phyloP scores from a whole-genome alignment of 139 green algal species.

The Picochlorum sp. region DNA sequence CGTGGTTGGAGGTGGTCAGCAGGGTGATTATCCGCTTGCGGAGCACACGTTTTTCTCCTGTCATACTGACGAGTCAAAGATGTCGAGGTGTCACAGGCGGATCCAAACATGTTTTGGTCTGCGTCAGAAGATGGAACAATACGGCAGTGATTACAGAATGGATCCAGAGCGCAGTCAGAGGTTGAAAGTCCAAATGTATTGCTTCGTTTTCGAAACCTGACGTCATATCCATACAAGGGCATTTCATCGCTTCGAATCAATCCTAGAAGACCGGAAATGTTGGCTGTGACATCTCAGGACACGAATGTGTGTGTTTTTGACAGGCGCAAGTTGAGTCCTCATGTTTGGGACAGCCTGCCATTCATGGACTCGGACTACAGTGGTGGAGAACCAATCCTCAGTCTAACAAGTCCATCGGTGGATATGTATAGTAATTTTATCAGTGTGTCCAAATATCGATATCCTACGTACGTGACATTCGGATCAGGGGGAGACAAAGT shows the following conservation, averaged over 20 bases:
- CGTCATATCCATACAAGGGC: not conserved
- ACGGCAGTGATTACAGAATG: slow-evolving; percentile 68
- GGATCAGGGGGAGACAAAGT: slow-evolving; percentile 47
- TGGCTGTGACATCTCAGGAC: slow-evolving; percentile 65
- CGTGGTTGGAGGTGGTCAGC: too few relatives aligned
- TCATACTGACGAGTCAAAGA: slow-evolving; percentile 69
- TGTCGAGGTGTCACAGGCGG: slow-evolving; percentile 58
- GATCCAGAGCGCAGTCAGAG: slow-evolving; percentile 1
- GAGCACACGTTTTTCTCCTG: slow-evolving; percentile 17
- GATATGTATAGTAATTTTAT: too few relatives aligned
- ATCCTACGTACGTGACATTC: slow-evolving; percentile 56
- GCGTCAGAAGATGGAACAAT: slow-evolving; percentile 64
- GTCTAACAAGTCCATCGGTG: too few relatives aligned
- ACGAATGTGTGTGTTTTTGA: slow-evolving; percentile 65
- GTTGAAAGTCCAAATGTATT: slow-evolving; percentile 1
- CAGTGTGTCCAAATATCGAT: not conserved
- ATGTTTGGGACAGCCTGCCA: not conserved
- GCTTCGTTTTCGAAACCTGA: not conserved
- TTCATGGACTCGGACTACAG: too few relatives aligned
- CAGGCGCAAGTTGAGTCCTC: slow-evolving; percentile 39
- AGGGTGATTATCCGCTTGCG: not conserved
- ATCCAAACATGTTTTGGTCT: slow-evolving; percentile 81
- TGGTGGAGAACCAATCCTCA: too few relatives aligned
- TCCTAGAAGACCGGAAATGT: slow-evolving; percentile 48
- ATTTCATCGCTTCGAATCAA: slow-evolving; percentile 49